phyloP scores from a whole-genome alignment of 805 yeast species.

The Kazachstania africana region DNA sequence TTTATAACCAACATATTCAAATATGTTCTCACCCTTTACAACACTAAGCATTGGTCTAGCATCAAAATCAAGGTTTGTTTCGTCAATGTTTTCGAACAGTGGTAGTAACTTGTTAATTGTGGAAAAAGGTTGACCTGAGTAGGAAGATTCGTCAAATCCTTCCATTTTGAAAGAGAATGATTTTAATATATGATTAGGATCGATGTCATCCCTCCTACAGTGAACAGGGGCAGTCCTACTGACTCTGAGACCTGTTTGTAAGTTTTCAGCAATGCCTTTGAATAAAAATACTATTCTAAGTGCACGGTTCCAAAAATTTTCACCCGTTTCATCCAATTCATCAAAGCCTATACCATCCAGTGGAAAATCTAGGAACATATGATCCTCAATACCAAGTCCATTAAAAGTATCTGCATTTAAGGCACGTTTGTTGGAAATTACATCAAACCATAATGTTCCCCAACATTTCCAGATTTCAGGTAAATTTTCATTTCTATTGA shows the following conservation, averaged over 20 bases:
- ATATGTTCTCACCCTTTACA: conserved; percentile 18
- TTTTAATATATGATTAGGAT: conserved; percentile 9
- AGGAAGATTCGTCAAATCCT: neutral
- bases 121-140: neutral
- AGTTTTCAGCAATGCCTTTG: conserved; percentile 20
- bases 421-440: conserved; percentile 35
- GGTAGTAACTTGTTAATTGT: conserved; percentile 6
- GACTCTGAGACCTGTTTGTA: conserved; percentile 8
- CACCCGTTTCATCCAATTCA: conserved; percentile 25
- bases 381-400: conserved; percentile 46
- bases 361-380: conserved; percentile 50
- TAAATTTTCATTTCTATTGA: conserved; percentile 47
- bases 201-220: conserved; percentile 8
- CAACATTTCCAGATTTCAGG: conserved; percentile 78
- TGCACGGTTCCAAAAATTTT: conserved; percentile 25
- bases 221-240: conserved; percentile 8
- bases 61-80: conserved; percentile 13
- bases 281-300: conserved; percentile 22
- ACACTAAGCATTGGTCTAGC: conserved; percentile 20
- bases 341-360: conserved; percentile 46
- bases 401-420: conserved; percentile 28
- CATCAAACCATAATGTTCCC: conserved; percentile 76
- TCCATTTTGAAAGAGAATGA: conserved; percentile 17
- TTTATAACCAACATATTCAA: conserved; percentile 25
- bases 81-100: conserved; percentile 11